These are phyloP conservation scores for Coemansia sp. DNA, from an alignment of 192 early-diverging fungal species.

Conservation along the genomic window DNA sequence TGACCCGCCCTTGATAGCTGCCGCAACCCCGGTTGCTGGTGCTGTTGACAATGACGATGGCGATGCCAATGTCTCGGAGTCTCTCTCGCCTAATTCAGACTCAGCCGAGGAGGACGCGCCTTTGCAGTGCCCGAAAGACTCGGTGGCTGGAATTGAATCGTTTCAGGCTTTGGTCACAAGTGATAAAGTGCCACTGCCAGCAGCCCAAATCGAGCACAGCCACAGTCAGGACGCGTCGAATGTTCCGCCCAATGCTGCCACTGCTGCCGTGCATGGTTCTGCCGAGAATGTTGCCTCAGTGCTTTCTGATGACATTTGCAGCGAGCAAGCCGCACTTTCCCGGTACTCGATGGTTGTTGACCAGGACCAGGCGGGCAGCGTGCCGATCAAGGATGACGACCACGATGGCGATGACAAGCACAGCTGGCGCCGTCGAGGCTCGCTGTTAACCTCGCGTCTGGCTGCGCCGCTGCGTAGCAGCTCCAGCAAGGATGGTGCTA, in stretches of 20 bases:
- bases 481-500: constrained; percentile 9
- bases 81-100: not conserved
- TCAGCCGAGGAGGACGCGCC: not conserved
- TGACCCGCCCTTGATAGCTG: not conserved
- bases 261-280: not conserved
- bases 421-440: constrained; percentile 50
- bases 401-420: constrained; percentile 17
- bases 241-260: constrained; percentile 24
- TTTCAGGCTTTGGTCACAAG: not conserved
- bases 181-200: not conserved
- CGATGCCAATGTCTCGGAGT: not conserved
- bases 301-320: not conserved
- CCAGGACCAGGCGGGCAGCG: not conserved
- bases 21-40: not conserved
- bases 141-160: not conserved
- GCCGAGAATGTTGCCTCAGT: not conserved
- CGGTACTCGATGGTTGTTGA: constrained; percentile 29
- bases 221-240: constrained; percentile 6
- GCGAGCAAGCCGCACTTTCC: constrained; percentile 6
- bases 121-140: not conserved
- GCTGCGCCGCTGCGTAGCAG: constrained; percentile 24
- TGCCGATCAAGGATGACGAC: constrained; percentile 1
- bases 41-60: not conserved
- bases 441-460: constrained; percentile 38
- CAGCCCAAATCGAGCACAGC: not conserved